Evolutionary conservation across 192 early-diverging fungal genomes (phyloP).

Genomic region (Linnemannia hyalina): DNA sequence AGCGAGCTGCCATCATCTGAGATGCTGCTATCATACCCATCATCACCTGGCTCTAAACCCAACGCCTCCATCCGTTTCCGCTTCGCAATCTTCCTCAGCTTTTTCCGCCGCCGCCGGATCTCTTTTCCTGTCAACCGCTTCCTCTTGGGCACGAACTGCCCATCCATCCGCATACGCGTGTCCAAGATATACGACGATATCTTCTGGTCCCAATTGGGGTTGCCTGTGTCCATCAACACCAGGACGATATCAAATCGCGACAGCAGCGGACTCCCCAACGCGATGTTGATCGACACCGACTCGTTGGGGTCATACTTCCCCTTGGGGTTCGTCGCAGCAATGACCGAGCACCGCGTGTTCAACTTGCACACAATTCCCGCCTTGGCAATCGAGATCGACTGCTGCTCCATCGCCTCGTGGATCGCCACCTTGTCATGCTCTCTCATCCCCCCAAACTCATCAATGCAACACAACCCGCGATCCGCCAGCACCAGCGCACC

Average conservation of each 20-base stretch:
- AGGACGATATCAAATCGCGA: slow-evolving; percentile 84
- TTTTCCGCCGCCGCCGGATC: slow-evolving; percentile 22
- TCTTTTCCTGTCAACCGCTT: slow-evolving; percentile 17
- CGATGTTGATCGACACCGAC: slow-evolving; percentile 74
- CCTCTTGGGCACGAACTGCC: not conserved
- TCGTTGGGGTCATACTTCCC: slow-evolving; percentile 77
- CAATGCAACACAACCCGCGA: slow-evolving; percentile 84
- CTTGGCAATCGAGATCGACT: slow-evolving; percentile 85
- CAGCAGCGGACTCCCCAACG: slow-evolving; percentile 61
- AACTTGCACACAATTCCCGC: slow-evolving; percentile 85
- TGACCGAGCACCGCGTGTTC: slow-evolving; percentile 82
- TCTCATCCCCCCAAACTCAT: slow-evolving; percentile 85
- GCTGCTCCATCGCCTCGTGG: slow-evolving; percentile 90
- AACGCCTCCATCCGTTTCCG: slow-evolving; percentile 15
- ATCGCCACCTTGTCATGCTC: slow-evolving; percentile 81
- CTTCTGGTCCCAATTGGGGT: slow-evolving; percentile 76
- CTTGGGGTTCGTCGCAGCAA: slow-evolving; percentile 85
- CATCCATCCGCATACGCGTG: slow-evolving; percentile 34
- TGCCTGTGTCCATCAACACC: slow-evolving; percentile 74
- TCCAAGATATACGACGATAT: slow-evolving; percentile 65
- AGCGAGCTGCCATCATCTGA: not conserved
- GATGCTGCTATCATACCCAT: not conserved
- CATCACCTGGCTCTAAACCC: not conserved
- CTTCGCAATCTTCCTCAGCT: slow-evolving; percentile 4
- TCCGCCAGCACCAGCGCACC: slow-evolving; percentile 86